A percentile compares a stretch with the other conserved stretches of the same genome.
These are phyloP conservation scores for Aureobasidium zeae DNA, from an alignment of 2,329 filamentous ascomycete genomes.

Conservation along the genomic window DNA sequence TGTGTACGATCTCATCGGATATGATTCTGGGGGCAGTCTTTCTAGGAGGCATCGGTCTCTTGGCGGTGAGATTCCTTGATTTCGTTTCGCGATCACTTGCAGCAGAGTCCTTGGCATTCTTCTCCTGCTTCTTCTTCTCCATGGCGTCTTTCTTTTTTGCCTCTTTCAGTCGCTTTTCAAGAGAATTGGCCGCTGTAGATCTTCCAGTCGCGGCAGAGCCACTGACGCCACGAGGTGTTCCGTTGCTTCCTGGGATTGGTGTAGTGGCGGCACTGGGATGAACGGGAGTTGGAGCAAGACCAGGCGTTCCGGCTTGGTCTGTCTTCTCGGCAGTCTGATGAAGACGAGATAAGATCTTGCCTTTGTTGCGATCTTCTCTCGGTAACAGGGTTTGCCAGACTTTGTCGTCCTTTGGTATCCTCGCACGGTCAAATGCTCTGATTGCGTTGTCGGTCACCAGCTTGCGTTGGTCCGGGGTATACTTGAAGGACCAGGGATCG, in stretches of 20 bases:
- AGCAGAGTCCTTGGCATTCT: conserved; percentile 29
- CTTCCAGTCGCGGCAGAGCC: conserved; percentile 19
- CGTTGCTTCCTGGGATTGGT: conserved; percentile 23
- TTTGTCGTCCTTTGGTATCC: conserved; percentile 50
- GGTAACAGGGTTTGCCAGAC: conserved; percentile 55
- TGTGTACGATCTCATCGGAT: conserved; percentile 45
- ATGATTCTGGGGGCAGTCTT: conserved; percentile 39
- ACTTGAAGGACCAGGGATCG: conserved; percentile 53
- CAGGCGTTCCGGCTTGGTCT: conserved; percentile 23
- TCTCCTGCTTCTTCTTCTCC: conserved; percentile 38
- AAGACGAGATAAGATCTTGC: conserved; percentile 51
- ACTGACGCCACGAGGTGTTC: conserved; percentile 19
- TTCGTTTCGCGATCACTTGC: conserved; percentile 24
- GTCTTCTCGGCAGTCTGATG: conserved; percentile 35
- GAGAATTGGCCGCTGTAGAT: conserved; percentile 19
- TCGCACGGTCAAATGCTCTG: conserved; percentile 53
- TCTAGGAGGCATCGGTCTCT: conserved; percentile 20
- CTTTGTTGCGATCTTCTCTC: conserved; percentile 52
- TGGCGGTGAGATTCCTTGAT: conserved; percentile 23
- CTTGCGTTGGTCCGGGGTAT: conserved; percentile 46
- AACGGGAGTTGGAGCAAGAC: conserved; percentile 24
- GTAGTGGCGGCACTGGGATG: conserved; percentile 23
- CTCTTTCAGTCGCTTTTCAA: conserved; percentile 39
- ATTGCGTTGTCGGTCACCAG: conserved; percentile 54
- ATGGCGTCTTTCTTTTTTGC: conserved; percentile 38